Conservation (phyloP, 169 alveolate genomes). For the Plasmodium berghei region DNA sequence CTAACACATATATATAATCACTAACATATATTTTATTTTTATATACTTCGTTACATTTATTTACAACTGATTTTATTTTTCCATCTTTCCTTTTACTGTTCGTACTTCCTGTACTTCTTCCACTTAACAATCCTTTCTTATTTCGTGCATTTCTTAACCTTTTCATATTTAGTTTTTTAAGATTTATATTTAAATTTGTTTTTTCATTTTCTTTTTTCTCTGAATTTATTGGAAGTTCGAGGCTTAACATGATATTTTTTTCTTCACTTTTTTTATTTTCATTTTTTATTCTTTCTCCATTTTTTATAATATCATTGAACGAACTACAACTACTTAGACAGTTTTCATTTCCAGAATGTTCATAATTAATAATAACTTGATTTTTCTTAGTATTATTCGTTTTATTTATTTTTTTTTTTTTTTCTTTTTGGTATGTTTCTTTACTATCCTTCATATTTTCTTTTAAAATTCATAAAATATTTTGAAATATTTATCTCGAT, state of each 20-base stretch:
- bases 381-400: neutral
- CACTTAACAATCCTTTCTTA: neutral
- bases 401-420: constrained; percentile 1
- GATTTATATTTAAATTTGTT: too few species aligned
- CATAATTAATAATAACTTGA: neutral
- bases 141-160: neutral
- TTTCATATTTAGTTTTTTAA: too few species aligned
- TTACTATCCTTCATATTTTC: too few species aligned
- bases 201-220: neutral
- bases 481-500: too few species aligned
- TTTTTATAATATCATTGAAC: too few species aligned
- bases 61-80: constrained; percentile 9
- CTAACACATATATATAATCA: constrained; percentile 65
- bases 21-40: constrained; percentile 64
- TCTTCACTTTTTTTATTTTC: too few species aligned
- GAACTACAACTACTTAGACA: too few species aligned
- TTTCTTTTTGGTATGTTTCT: neutral
- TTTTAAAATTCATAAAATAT: too few species aligned
- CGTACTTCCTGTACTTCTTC: neutral
- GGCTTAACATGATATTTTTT: too few species aligned
- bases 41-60: constrained; percentile 72
- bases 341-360: neutral
- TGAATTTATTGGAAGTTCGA: neutral
- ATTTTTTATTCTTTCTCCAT: too few species aligned
- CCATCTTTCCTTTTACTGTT: constrained; percentile 2